A percentile compares a stretch with the other conserved stretches of the same genome.
Evolutionary conservation across 768 basidiomycete genomes (phyloP).

Genomic region (Kockovaella imperatae): DNA sequence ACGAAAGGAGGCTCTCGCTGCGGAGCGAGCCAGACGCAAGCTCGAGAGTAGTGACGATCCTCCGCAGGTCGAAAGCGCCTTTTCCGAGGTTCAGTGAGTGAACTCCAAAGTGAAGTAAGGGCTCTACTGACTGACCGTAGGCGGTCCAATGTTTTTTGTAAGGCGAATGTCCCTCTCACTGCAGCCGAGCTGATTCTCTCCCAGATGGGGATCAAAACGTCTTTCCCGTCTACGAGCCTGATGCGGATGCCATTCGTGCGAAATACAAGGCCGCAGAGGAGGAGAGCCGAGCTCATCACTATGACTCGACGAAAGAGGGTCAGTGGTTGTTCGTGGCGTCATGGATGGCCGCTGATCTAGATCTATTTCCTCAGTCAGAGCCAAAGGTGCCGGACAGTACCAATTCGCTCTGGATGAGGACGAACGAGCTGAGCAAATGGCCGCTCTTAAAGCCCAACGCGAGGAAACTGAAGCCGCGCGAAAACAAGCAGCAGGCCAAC

Average conservation of each 20-base stretch:
- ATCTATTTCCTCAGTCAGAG: slow-evolving; percentile 51
- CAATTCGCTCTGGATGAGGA: slow-evolving; percentile 84
- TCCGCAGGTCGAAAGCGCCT: slow-evolving; percentile 17
- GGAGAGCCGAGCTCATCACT: slow-evolving; percentile 70
- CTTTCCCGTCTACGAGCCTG: slow-evolving; percentile 82
- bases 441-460: slow-evolving; percentile 60
- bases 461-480: slow-evolving; percentile 63
- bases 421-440: slow-evolving; percentile 69
- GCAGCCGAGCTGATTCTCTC: background rate
- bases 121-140: slow-evolving; percentile 11
- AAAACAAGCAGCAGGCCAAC: slow-evolving; percentile 58
- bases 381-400: slow-evolving; percentile 84
- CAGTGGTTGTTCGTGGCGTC: background rate
- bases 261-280: slow-evolving; percentile 57
- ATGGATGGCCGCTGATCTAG: background rate
- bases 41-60: background rate
- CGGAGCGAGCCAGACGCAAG: slow-evolving; percentile 12
- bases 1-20: slow-evolving; percentile 31
- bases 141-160: slow-evolving; percentile 41
- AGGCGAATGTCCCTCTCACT: background rate
- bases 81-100: slow-evolving; percentile 43
- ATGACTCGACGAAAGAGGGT: slow-evolving; percentile 67
- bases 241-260: slow-evolving; percentile 53
- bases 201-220: slow-evolving; percentile 65
- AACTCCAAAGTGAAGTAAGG: background rate